These are phyloP conservation scores for Yamadazyma triangularis DNA, from an alignment of 1,139 yeast species.

Conservation along the genomic window DNA sequence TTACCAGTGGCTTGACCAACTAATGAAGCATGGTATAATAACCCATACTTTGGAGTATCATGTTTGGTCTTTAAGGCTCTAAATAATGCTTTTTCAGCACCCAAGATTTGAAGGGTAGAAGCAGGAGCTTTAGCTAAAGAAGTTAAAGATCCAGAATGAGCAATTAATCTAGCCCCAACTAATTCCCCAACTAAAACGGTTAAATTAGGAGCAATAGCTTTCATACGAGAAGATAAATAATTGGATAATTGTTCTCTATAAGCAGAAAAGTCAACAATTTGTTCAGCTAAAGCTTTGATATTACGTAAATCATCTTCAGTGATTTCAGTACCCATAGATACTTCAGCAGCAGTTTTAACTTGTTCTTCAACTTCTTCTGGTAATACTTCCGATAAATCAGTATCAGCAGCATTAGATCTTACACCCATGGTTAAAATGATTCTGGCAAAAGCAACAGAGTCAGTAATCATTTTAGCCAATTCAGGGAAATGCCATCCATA, in stretches of 20 bases:
- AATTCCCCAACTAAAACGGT: constrained; percentile 97
- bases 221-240: constrained; percentile 92
- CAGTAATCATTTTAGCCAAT: constrained; percentile 91
- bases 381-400: constrained; percentile 84
- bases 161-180: constrained; percentile 96
- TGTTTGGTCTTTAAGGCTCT: constrained; percentile 98
- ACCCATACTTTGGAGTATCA: constrained; percentile 97
- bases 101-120: constrained; percentile 95
- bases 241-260: constrained; percentile 86
- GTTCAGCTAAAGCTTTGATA: constrained; percentile 86
- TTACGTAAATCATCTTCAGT: constrained; percentile 91
- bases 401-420: constrained; percentile 84
- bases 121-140: constrained; percentile 98
- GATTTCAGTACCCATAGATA: constrained; percentile 98
- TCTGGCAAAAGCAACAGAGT: constrained; percentile 92
- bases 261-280: constrained; percentile 89
- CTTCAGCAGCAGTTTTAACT: constrained; percentile 83
- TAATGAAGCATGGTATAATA: constrained; percentile 93
- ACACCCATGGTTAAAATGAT: constrained; percentile 92
- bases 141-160: constrained; percentile 97
- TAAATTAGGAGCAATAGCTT: constrained; percentile 95
- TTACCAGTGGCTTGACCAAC: constrained; percentile 95
- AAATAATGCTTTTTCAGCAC: constrained; percentile 98
- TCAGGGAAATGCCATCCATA: constrained; percentile 99
- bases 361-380: constrained; percentile 89